A percentile compares a stretch with the other conserved stretches of the same genome.
Conservation (phyloP, 176 grass and related monocot genomes). For the Aegilops umbellulata region DNA sequence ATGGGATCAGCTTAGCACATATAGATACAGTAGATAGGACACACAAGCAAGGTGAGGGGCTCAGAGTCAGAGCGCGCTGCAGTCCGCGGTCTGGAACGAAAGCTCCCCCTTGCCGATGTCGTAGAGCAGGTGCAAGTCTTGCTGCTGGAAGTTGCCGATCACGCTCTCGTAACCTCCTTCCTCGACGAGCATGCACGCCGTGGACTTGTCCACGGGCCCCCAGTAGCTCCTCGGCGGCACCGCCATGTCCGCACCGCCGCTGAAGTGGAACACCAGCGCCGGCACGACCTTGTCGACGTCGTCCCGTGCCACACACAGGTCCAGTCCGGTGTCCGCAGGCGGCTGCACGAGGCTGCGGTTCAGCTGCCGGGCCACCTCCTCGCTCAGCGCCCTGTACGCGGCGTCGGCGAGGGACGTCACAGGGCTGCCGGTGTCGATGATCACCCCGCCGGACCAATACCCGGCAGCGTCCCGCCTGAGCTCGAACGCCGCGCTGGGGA, state of each 20-base stretch:
- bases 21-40: no score
- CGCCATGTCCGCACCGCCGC: slow-evolving; percentile 18
- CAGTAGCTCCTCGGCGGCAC: slow-evolving; percentile 18
- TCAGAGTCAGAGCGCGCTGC: background rate
- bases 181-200: background rate
- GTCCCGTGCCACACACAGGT: background rate
- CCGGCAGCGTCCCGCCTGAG: background rate
- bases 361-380: background rate
- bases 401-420: background rate
- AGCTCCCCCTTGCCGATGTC: background rate
- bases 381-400: background rate
- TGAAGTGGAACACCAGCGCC: slow-evolving; percentile 19
- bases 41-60: background rate
- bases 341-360: slow-evolving; percentile 19
- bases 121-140: slow-evolving; percentile 27
- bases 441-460: background rate
- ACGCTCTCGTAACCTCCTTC: background rate
- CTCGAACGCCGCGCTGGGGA: slow-evolving; percentile 3
- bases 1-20: no score
- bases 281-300: background rate
- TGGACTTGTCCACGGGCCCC: background rate
- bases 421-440: slow-evolving; percentile 27
- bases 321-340: background rate
- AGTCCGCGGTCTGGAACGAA: slow-evolving; percentile 9
- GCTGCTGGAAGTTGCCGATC: slow-evolving; percentile 32